A percentile compares a stretch with the other conserved stretches of the same genome.
phyloP scores from a whole-genome alignment of 2,329 filamentous ascomycete genomes.

The Ambrosiella xylebori region DNA sequence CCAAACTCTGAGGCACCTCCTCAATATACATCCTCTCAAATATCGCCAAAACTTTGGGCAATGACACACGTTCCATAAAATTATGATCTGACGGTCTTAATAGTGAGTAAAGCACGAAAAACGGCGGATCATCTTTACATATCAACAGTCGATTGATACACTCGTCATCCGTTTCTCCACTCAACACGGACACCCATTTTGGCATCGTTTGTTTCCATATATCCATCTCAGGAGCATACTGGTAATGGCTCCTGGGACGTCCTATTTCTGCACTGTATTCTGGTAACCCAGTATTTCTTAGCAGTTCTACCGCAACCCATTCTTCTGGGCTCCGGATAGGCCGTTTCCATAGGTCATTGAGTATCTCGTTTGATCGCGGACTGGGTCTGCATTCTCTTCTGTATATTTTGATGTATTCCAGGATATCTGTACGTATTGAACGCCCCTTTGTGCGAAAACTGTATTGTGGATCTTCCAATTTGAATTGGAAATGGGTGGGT shows the following conservation, averaged over 20 bases:
- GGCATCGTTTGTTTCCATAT: not conserved
- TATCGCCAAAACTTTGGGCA: not conserved
- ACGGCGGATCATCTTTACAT: not conserved
- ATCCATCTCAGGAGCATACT: not conserved
- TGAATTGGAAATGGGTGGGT: not conserved
- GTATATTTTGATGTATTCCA: constrained; percentile 11
- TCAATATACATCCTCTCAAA: constrained; percentile 5
- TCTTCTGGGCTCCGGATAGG: constrained; percentile 2
- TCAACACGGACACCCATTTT: not conserved
- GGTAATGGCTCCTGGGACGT: not conserved
- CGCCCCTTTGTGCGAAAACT: not conserved
- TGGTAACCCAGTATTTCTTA: not conserved
- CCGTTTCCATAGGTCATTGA: not conserved
- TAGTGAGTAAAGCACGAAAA: constrained; percentile 7
- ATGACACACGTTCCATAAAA: constrained; percentile 7
- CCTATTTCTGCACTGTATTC: not conserved
- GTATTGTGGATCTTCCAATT: not conserved
- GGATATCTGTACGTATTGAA: not conserved
- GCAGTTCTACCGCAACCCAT: constrained; percentile 4
- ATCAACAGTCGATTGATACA: constrained; percentile 2
- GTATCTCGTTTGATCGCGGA: not conserved
- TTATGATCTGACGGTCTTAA: constrained; percentile 4
- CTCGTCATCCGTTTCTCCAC: constrained; percentile 7
- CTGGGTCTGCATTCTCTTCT: not conserved
- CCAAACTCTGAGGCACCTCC: not conserved